Percentiles rank a stretch among this genome's conserved stretches.
Evolutionary conservation across 176 grass and related monocot genomes (phyloP).

Genomic region (Zizania latifolia): DNA sequence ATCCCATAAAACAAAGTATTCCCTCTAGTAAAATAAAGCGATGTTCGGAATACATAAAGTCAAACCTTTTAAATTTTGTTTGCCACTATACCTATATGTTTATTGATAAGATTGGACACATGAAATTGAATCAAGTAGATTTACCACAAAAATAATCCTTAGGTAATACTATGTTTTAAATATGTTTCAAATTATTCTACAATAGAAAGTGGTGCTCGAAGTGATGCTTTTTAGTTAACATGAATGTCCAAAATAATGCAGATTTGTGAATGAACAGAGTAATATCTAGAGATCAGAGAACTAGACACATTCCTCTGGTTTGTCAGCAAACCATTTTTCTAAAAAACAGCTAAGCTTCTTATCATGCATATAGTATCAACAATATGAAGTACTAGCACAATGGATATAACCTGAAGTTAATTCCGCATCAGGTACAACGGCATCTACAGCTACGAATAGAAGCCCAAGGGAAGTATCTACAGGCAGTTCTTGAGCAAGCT

Average conservation of each 20-base stretch:
- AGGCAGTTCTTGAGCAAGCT: constrained; percentile 90
- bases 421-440: constrained; percentile 66
- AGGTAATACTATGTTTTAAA: neutral
- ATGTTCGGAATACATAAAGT: neutral
- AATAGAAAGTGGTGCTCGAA: neutral
- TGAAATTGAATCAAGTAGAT: neutral
- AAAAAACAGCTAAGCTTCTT: constrained; percentile 6
- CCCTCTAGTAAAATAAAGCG: neutral
- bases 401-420: constrained; percentile 29
- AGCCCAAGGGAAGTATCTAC: constrained; percentile 89
- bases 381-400: constrained; percentile 6
- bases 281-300: constrained; percentile 1
- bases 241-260: neutral
- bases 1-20: neutral
- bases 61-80: neutral
- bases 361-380: constrained; percentile 1
- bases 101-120: neutral
- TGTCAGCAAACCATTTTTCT: neutral
- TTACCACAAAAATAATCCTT: neutral
- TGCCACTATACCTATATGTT: neutral
- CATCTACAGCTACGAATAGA: constrained; percentile 87
- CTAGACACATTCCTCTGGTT: neutral
- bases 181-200: neutral
- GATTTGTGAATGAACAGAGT: neutral
- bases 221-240: neutral